Base-by-base conservation (phyloP, 2,329 filamentous ascomycete genomes). In the Pseudocercospora fuligena region DNA sequence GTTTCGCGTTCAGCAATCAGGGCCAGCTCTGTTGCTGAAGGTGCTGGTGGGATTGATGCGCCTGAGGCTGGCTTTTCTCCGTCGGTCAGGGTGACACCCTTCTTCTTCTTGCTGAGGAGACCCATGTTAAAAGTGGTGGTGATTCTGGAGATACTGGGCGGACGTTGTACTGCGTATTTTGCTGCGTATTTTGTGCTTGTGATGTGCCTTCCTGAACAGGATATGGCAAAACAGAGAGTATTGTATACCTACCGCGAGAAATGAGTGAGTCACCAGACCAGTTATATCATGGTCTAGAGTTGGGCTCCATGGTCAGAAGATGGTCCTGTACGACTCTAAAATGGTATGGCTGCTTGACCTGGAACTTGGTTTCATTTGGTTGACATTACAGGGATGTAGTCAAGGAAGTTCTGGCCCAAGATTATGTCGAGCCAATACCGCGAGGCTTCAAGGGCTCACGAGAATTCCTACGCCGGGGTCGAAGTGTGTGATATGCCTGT, bases 1-100 rank as follows among this genome's bases (percentile, higher is more conserved):
- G 65, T 68, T 27, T 70, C 68, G 47, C 66, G 63, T 54, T 68
- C 63, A 31, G 63, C 59, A 16, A 61, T 65, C n/a, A 68, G 60
- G 5, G 58, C 61, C 11, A 70, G 61, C 27, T 68, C 62, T 12
- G 68, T 66, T 12, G 66, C 54, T 53, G 68, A 68, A 14, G 68
- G 68, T 9, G 68, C 68, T 27, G 53, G 61, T 33, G 66, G 66
- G 9, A 70, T 29, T 23, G 65, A 54, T 9, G 33, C 47, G 29
- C 49, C 60, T 43, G 58, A n/a, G 4, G 36, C 60, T 43, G 65
- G 60, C 31, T 29, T 58, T 7, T 59, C 61, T 40, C 54, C 53
- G 23, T 62, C 29, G 25, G 46, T 43, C 1, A 43, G 56, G 21
- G 31, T 27, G 16, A 58, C 56, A 11, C 56, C 36, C 33, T 63